Conservation (phyloP, 768 basidiomycete genomes). For the Botryobasidium botryosum region DNA sequence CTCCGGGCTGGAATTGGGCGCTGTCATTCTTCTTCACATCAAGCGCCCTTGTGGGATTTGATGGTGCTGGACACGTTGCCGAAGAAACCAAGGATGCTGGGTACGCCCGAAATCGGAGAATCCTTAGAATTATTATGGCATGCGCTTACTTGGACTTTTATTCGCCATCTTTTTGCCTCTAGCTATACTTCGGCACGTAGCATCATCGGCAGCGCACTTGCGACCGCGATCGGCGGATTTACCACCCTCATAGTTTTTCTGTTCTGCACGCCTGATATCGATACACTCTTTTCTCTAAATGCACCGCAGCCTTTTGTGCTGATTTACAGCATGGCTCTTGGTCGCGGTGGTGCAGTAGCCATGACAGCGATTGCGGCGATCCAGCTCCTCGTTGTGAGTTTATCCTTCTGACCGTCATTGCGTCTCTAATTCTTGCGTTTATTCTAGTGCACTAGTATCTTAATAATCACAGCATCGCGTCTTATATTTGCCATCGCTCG, state of each 20-base stretch:
- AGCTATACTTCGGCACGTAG: constrained; percentile 18
- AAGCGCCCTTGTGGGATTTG: constrained; percentile 20
- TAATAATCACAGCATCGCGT: constrained; percentile 20
- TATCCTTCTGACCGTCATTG: not conserved
- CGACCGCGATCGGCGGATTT: constrained; percentile 16
- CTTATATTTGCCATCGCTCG: constrained; percentile 22
- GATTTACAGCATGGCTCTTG: constrained; percentile 18
- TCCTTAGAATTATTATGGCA: not conserved
- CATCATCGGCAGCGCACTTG: constrained; percentile 18
- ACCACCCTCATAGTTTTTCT: constrained; percentile 14
- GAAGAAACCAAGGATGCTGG: constrained; percentile 22
- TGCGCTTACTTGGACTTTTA: too few species aligned
- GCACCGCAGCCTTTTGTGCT: constrained; percentile 22
- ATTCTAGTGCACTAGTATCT: constrained; percentile 17
- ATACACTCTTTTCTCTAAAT: constrained; percentile 15
- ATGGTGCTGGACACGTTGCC: constrained; percentile 20
- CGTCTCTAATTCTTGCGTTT: not conserved
- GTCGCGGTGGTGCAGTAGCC: constrained; percentile 18
- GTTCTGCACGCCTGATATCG: constrained; percentile 15
- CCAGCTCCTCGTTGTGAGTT: constrained; percentile 16
- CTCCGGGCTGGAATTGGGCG: constrained; percentile 19
- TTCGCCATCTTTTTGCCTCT: constrained; percentile 10
- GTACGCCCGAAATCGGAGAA: not conserved
- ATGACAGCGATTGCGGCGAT: constrained; percentile 20
- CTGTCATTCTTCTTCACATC: constrained; percentile 18